Base-by-base conservation (phyloP, 257 asterid species). In the Avicennia marina region DNA sequence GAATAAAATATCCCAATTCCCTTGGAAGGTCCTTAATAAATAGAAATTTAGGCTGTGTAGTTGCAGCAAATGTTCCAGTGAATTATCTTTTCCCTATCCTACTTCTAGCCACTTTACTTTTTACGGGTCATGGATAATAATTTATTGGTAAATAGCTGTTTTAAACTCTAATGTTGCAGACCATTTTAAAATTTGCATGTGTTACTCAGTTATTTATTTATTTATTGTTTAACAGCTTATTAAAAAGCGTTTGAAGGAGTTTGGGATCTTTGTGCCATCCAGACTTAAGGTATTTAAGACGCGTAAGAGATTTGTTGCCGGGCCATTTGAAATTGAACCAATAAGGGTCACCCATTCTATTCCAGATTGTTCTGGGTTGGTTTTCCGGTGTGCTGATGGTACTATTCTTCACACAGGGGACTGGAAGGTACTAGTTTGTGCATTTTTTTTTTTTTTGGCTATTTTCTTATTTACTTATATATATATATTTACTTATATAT, bases 371-470 rank as follows among this genome's bases (percentile, higher is more conserved):
- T 86, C 86, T 75, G 99, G 99, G 40, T 71, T 93, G 89, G 97
- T 93, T 70, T 82, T 93, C 65, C 94, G 99, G 40, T 93, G 97
- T 71, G 68, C 89, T 71, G 99, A 89, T 74, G 99, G 99, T 54
- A 89, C 97, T 58, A 89, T 93, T 73, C 95, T 93, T 74, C 99
- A 93, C 73, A 93, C 99, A 18, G 99, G 99, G 54, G 99, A 93
- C 73, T 93, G 99, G 99, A 93, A 93, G 99, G 99, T 89, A 74
- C 48, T n/a, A n/a, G n/a, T n/a, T n/a, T n/a, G n/a, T n/a, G n/a
- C n/a, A n/a, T n/a, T n/a, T n/a, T n/a, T n/a, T n/a, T n/a, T 72
- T 57, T 16, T 18, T 26, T 12, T 48, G 9, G 4, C 15, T 4
- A 11, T n/a, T 15, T 27, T 25, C 15, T 27, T 22, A 22, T 56